Conservation (phyloP, 768 basidiomycete genomes). For the Mycena vitilis region DNA sequence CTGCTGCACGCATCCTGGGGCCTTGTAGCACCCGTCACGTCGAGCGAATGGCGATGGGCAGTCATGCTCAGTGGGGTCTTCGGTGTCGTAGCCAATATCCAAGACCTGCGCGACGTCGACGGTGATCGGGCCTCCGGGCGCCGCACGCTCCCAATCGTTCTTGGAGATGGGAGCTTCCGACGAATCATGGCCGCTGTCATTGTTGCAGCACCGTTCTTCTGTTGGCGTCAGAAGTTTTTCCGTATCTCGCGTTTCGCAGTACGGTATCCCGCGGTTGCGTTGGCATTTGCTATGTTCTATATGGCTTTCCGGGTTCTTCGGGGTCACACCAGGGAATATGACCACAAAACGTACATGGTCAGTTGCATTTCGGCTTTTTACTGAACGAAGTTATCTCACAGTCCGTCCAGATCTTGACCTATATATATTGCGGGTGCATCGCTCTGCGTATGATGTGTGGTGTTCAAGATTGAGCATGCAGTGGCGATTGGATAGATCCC, state of each 20-base stretch:
- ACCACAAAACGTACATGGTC: constrained; percentile 25
- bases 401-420: too few relatives aligned
- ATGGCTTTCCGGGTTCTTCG: constrained; percentile 15
- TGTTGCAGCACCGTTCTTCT: background rate
- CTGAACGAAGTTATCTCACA: too few relatives aligned
- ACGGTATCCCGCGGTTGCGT: background rate
- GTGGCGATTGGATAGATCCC: too few relatives aligned
- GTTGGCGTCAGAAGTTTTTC: background rate
- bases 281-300: constrained; percentile 20
- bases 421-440: too few relatives aligned
- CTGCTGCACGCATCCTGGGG: background rate
- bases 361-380: too few relatives aligned
- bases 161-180: background rate
- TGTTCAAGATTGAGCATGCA: too few relatives aligned
- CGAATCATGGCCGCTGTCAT: background rate
- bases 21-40: background rate
- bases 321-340: constrained; percentile 1
- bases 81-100: constrained; percentile 52
- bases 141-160: constrained; percentile 48
- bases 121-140: constrained; percentile 52
- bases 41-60: constrained; percentile 4
- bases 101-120: constrained; percentile 52
- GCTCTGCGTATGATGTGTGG: too few relatives aligned
- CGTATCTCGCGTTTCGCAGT: background rate
- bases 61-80: constrained; percentile 40